These are phyloP conservation scores for Oidium heveae DNA, from an alignment of 2,329 filamentous ascomycete genomes.

Conservation along the genomic window DNA sequence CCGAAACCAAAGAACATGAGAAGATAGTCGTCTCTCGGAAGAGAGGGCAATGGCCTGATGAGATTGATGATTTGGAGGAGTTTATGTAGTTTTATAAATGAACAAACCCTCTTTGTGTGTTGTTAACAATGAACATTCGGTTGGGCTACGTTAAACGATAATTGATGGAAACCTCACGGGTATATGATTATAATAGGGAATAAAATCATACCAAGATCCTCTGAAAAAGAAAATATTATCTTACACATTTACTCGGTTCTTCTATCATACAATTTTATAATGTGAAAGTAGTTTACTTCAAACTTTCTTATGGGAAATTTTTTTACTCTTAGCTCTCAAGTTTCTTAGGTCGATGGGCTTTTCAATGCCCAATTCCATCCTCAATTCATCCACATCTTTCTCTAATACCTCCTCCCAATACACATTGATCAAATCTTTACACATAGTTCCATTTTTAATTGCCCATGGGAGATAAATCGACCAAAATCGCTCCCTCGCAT, in stretches of 20 bases:
- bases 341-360: slow-evolving; percentile 64
- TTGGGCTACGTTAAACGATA: neutral
- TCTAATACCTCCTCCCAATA: slow-evolving; percentile 94
- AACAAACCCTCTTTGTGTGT: neutral
- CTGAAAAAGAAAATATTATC: too few relatives aligned
- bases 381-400: slow-evolving; percentile 53
- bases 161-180: too few relatives aligned
- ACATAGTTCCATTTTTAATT: slow-evolving; percentile 49
- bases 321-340: slow-evolving; percentile 19
- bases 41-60: slow-evolving; percentile 67
- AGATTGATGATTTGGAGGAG: slow-evolving; percentile 54
- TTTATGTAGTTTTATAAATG: slow-evolving; percentile 13
- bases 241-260: too few relatives aligned
- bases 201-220: too few relatives aligned
- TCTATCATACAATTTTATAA: too few relatives aligned
- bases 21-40: slow-evolving; percentile 71
- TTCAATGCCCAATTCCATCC: slow-evolving; percentile 58
- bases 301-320: too few relatives aligned
- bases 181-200: too few relatives aligned
- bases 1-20: slow-evolving; percentile 50
- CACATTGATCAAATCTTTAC: slow-evolving; percentile 72
- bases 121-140: too few relatives aligned
- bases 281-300: too few relatives aligned
- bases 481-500: slow-evolving; percentile 41
- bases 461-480: slow-evolving; percentile 74